These are phyloP conservation scores for Zygoascus meyerae DNA, from an alignment of 1,139 yeast genomes.

Conservation along the genomic window DNA sequence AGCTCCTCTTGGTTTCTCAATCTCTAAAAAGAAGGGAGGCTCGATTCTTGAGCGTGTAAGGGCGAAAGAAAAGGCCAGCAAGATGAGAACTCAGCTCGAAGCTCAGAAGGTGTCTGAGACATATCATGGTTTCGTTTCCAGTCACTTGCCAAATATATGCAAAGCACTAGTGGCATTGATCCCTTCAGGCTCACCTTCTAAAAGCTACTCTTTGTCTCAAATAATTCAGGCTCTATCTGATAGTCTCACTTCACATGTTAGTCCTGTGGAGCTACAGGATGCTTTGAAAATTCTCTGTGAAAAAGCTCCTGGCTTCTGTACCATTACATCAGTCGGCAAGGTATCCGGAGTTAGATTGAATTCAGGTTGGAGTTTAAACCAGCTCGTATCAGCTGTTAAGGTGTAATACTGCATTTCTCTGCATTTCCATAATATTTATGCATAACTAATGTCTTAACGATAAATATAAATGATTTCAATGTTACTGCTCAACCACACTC, in stretches of 20 bases:
- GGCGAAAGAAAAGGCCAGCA: conserved; percentile 28
- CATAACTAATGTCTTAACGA: not conserved
- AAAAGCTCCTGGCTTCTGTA: conserved; percentile 7
- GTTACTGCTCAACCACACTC: too few species aligned
- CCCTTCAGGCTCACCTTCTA: conserved; percentile 4
- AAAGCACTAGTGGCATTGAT: conserved; percentile 19
- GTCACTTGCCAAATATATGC: conserved; percentile 25
- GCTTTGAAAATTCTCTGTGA: not conserved
- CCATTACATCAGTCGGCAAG: conserved; percentile 1
- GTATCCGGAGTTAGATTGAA: conserved; percentile 4
- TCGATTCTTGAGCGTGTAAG: conserved; percentile 30
- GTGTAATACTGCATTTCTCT: too few species aligned
- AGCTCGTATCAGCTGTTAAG: not conserved
- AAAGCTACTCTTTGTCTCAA: conserved; percentile 17
- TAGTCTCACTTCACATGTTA: conserved; percentile 15
- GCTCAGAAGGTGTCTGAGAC: conserved; percentile 14
- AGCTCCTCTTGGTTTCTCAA: conserved; percentile 8
- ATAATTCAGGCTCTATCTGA: conserved; percentile 17
- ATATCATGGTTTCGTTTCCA: conserved; percentile 20
- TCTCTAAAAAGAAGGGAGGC: conserved; percentile 14
- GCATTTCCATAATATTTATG: conserved; percentile 4
- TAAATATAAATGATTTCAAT: not conserved
- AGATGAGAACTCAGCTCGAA: conserved; percentile 3
- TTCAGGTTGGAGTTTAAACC: conserved; percentile 4
- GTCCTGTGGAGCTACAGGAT: conserved; percentile 4